A percentile compares a stretch with the other conserved stretches of the same genome.
phyloP scores from a whole-genome alignment of 352 stramenopile species.

The Globisporangium heterothallicum region DNA sequence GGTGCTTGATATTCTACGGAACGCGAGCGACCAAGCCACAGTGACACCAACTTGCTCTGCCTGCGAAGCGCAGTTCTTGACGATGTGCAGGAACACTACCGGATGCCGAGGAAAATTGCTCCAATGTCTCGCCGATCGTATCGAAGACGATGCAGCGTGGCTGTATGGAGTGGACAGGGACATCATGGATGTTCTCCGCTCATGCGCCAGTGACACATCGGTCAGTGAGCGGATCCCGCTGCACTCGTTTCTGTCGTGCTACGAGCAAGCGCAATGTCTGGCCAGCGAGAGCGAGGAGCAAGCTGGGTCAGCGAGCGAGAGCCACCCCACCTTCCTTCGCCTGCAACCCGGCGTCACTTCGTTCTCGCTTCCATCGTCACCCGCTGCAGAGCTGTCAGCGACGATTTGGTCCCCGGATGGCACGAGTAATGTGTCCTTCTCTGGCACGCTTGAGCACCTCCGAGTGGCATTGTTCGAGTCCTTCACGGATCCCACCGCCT shows the following conservation, averaged over 20 bases:
- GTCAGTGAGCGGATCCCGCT: background rate
- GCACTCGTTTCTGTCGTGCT: slow-evolving; percentile 10
- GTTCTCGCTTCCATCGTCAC: background rate
- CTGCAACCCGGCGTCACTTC: slow-evolving; percentile 5
- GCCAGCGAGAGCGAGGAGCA: background rate
- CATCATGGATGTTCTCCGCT: background rate
- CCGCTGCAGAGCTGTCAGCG: background rate
- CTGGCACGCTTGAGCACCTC: slow-evolving; percentile 3
- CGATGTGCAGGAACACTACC: background rate
- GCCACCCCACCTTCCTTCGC: slow-evolving; percentile 5
- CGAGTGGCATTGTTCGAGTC: background rate
- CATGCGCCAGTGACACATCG: background rate
- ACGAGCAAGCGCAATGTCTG: slow-evolving; percentile 8
- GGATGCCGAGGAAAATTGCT: slow-evolving; percentile 3
- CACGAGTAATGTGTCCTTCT: background rate
- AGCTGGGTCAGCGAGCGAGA: background rate
- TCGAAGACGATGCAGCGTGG: background rate
- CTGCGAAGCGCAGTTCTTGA: slow-evolving; percentile 9
- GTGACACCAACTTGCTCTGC: background rate
- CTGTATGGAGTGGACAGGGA: slow-evolving; percentile 1
- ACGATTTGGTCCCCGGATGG: background rate
- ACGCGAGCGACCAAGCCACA: background rate
- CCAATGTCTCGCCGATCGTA: background rate
- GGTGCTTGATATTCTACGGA: background rate
- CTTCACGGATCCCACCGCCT: background rate